Evolutionary conservation across 225 moss, liverwort and hornwort species (phyloP).

Genomic region (Sphagnum tenellum): DNA sequence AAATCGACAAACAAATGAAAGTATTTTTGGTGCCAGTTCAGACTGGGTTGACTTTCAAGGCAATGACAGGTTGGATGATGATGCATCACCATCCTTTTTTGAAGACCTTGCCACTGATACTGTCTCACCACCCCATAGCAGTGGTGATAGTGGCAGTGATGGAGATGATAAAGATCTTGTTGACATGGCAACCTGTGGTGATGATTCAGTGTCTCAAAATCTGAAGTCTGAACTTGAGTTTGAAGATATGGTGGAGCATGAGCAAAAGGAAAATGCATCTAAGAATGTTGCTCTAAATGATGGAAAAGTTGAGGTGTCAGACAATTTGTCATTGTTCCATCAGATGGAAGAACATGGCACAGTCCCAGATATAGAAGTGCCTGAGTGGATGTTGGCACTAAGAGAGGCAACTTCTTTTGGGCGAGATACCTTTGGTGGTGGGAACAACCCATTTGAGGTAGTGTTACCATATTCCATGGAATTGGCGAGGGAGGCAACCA

Average conservation of each 20-base stretch:
- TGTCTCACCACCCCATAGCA: slow-evolving; percentile 74
- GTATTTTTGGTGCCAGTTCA: slow-evolving; percentile 60
- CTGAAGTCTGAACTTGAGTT: slow-evolving; percentile 26
- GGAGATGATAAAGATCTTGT: slow-evolving; percentile 87
- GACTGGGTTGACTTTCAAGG: slow-evolving; percentile 92
- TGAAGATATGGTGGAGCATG: slow-evolving; percentile 34
- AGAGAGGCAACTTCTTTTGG: slow-evolving; percentile 22
- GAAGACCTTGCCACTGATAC: slow-evolving; percentile 55
- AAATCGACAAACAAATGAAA: slow-evolving; percentile 55
- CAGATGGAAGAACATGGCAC: slow-evolving; percentile 15
- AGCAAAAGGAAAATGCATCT: slow-evolving; percentile 37
- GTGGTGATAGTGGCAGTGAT: slow-evolving; percentile 93
- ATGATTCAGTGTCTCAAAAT: slow-evolving; percentile 7
- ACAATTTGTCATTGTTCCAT: slow-evolving; percentile 46
- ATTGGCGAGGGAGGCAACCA: slow-evolving; percentile 19
- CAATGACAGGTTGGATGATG: slow-evolving; percentile 64
- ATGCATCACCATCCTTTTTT: slow-evolving; percentile 69
- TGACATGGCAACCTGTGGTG: slow-evolving; percentile 77
- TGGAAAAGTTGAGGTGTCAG: slow-evolving; percentile 62
- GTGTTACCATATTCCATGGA: slow-evolving; percentile 25
- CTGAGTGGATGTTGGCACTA: slow-evolving; percentile 35
- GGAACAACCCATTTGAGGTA: slow-evolving; percentile 19
- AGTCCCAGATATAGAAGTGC: slow-evolving; percentile 7
- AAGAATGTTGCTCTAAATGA: slow-evolving; percentile 34
- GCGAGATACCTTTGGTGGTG: slow-evolving; percentile 14